Base-by-base conservation (phyloP, 176 grass and related monocot species). In the Rhynchospora breviuscula region DNA sequence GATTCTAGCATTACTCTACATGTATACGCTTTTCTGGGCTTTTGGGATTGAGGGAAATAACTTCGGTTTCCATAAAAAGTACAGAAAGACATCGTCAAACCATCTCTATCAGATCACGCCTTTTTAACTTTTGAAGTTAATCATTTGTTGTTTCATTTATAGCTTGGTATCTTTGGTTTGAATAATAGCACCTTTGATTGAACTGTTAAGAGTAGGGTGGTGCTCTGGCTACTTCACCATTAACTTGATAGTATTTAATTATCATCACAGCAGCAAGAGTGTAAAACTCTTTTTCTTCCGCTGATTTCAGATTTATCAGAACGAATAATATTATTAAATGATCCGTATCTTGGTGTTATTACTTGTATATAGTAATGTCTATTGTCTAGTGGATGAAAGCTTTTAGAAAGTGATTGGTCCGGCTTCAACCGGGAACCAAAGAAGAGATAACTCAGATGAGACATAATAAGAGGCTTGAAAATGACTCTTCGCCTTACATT, bases 361-460 rank as follows among this genome's bases (percentile, higher is more conserved):
- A 61, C 11, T 47, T 63, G 21, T 59, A 63, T 63, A 61, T 80
- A 61, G 21, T 67, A 53, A 52, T 67, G 12, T 63, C 21, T 67
- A 53, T 31, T 67, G 12, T 63, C 21, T 47, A 82, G 59, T 82
- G 61, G 80, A 66, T 21, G 59, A 51, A 53, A 53, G 22, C 51
- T 78, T 66, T 82, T 33, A 10, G 80, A 82, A 66, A 68, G 47
- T 52, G 80, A 82, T 66, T 67, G 11, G 45, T 82, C 1, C 18
- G 62, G 80, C 57, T 82, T 82, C 63, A 51, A 52, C 13, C 67
- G 13, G 46, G 8, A 82, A 82, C 21, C 19, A 49, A 63, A 66
- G 15, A 29, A 54, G 73, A 77, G 13, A 56, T 54, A n/a, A n/a
- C n/a, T n/a, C n/a, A n/a, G n/a, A n/a, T n/a, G n/a, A n/a, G n/a